Evolutionary conservation across 2,329 filamentous ascomycete species (phyloP), one percentile per base, ranked within the genome.

Genomic region (Colletotrichum ledebouriae): DNA sequence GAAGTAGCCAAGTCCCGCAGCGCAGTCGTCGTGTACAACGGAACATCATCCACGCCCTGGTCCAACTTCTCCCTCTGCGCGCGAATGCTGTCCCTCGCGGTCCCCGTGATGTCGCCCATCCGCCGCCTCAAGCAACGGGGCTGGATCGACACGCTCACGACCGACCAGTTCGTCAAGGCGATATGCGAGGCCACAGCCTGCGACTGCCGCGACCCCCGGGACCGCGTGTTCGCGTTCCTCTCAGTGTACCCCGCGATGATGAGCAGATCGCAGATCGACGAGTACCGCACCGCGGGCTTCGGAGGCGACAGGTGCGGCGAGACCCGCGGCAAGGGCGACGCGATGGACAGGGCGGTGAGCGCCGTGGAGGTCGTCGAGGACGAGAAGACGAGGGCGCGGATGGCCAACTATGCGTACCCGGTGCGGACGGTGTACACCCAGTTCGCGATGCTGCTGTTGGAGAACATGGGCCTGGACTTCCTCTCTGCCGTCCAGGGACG

Each of bases 181-280:
- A 29, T 64, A 4, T 55, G 47, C 49, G 47, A 61, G 5, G 39
- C 56, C 6, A 41, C 47, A 3, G 25, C 47, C 3, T 60, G 63
- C 47, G 0, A n/a, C 2, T 11, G 37, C 12, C 13, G n/a, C 3
- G 34, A 55, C 39, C 46, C 47, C 3, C 13, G 15, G 5, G 62
- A 65, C 15, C 47, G 55, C 25, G 62, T 65, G 3, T 59, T 64
- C 11, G 61, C 61, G 1, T 64, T 64, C 20, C 20, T 60, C 33
- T n/a, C 22, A 12, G 39, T 62, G 11, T 62, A 62, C 17, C 63
- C 63, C 10, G 34, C 22, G 29, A 20, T 37, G 22, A 42, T 71
- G 62, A 70, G 11, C 15, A n/a, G 17, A 0, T 17, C 33, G 1
- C 46, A 65, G 12, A 60, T 55, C 20, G 47, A 47, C 15, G 6